A percentile compares a stretch with the other conserved stretches of the same genome.
These are phyloP conservation scores for Calonectria honghensis DNA, from an alignment of 2,329 filamentous ascomycete genomes.

Conservation along the genomic window DNA sequence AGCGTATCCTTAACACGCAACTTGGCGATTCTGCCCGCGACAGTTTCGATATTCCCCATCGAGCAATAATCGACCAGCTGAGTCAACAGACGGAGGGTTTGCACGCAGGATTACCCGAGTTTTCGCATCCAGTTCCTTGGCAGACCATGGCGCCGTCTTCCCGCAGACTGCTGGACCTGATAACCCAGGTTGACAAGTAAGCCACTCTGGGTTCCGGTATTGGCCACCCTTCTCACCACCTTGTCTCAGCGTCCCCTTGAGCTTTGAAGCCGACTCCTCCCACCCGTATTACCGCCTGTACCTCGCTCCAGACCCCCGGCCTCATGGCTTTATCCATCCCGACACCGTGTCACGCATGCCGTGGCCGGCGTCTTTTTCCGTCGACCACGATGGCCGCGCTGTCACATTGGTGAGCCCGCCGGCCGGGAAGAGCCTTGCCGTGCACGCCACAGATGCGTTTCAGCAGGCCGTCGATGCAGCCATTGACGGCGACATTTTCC, in stretches of 20 bases:
- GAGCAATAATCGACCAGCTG: constrained; percentile 10
- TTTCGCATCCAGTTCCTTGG: constrained; percentile 35
- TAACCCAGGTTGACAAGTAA: constrained; percentile 66
- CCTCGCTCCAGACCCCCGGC: constrained; percentile 65
- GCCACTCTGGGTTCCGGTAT: constrained; percentile 29
- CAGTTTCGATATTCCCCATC: not conserved
- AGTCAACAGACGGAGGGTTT: not conserved
- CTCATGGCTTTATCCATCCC: constrained; percentile 71
- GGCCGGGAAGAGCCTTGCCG: constrained; percentile 48
- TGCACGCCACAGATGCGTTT: constrained; percentile 62
- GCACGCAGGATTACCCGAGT: constrained; percentile 7
- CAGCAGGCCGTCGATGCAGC: constrained; percentile 63
- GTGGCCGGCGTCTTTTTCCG: constrained; percentile 64
- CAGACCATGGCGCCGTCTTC: constrained; percentile 36
- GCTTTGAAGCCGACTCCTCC: constrained; percentile 61
- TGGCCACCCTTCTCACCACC: constrained; percentile 2
- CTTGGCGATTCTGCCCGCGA: too few species aligned
- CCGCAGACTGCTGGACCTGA: constrained; percentile 60
- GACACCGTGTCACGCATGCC: constrained; percentile 68
- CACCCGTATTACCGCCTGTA: constrained; percentile 67
- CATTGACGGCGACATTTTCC: constrained; percentile 61
- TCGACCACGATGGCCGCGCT: constrained; percentile 58
- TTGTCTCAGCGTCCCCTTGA: constrained; percentile 66
- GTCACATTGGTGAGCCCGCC: constrained; percentile 59
- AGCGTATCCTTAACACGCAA: too few species aligned